These are phyloP conservation scores for Closterium sp. DNA, from an alignment of 139 green algal genomes.

Conservation along the genomic window DNA sequence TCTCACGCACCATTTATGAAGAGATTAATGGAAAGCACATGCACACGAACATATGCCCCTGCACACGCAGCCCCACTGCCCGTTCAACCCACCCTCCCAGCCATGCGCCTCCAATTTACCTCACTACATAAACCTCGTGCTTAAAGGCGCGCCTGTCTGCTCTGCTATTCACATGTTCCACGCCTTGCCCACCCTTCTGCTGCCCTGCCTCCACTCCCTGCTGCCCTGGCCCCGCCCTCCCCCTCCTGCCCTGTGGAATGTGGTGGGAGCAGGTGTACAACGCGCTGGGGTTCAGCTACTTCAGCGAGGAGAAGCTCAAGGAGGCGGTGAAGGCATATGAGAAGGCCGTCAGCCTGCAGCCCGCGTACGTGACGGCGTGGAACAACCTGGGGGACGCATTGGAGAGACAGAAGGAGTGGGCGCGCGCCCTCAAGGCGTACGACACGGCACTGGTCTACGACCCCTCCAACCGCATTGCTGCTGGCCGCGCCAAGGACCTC, in stretches of 20 bases:
- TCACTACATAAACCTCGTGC: too few species aligned
- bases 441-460: slow-evolving; percentile 77
- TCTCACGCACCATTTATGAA: too few species aligned
- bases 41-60: neutral
- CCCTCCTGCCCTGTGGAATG: neutral
- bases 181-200: neutral
- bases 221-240: too few species aligned
- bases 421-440: slow-evolving; percentile 76
- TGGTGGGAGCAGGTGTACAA: slow-evolving; percentile 85
- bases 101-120: neutral
- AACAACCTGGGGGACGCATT: slow-evolving; percentile 97
- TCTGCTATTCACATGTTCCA: neutral
- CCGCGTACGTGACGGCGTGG: slow-evolving; percentile 89
- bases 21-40: too few species aligned
- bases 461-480: slow-evolving; percentile 82
- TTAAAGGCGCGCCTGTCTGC: neutral
- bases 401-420: slow-evolving; percentile 75
- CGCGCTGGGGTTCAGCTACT: slow-evolving; percentile 92
- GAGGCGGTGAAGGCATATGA: slow-evolving; percentile 79
- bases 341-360: slow-evolving; percentile 80
- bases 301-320: slow-evolving; percentile 79
- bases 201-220: neutral
- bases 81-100: neutral
- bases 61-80: neutral
- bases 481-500: neutral